These are phyloP conservation scores for Hygrophorus russula DNA, from an alignment of 768 basidiomycete species.

Conservation along the genomic window DNA sequence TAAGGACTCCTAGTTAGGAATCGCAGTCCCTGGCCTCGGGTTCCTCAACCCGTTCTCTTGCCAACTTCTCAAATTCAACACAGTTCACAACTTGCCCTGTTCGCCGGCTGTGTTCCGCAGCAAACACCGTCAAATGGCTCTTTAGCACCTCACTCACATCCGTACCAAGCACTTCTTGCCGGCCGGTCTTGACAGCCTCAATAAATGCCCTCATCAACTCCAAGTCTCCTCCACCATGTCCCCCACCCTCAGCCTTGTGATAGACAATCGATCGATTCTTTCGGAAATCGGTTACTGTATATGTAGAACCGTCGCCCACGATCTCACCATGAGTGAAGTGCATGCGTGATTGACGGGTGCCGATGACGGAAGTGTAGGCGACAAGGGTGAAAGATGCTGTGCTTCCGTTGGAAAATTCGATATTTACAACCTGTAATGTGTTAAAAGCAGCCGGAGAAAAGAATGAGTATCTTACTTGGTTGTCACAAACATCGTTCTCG, in stretches of 20 bases:
- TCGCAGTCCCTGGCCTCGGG: too few relatives aligned
- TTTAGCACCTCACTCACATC: conserved; percentile 57
- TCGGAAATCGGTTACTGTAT: conserved; percentile 71
- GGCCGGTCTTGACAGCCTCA: conserved; percentile 53
- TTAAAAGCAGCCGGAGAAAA: background rate
- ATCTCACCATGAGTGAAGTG: conserved; percentile 86
- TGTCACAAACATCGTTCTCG: conserved; percentile 80
- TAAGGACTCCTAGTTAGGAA: too few relatives aligned
- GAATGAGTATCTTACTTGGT: conserved; percentile 33
- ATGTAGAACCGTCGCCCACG: conserved; percentile 72
- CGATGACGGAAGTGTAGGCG: conserved; percentile 69
- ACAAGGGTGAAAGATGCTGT: conserved; percentile 88
- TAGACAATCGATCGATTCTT: conserved; percentile 33
- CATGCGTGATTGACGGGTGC: conserved; percentile 72
- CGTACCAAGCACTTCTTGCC: conserved; percentile 58
- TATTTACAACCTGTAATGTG: conserved; percentile 50
- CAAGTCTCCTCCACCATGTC: conserved; percentile 77
- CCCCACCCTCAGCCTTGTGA: conserved; percentile 42
- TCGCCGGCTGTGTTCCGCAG: conserved; percentile 67
- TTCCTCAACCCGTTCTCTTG: conserved; percentile 21
- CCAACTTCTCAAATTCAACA: conserved; percentile 45
- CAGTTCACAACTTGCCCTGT: conserved; percentile 65
- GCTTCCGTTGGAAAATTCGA: conserved; percentile 72
- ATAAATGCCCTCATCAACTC: conserved; percentile 72
- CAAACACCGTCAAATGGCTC: conserved; percentile 80